Evolutionary conservation across 164 flowering plant species (phyloP), one percentile per base, ranked within the genome.

Genomic region (Litsea cubeba): DNA sequence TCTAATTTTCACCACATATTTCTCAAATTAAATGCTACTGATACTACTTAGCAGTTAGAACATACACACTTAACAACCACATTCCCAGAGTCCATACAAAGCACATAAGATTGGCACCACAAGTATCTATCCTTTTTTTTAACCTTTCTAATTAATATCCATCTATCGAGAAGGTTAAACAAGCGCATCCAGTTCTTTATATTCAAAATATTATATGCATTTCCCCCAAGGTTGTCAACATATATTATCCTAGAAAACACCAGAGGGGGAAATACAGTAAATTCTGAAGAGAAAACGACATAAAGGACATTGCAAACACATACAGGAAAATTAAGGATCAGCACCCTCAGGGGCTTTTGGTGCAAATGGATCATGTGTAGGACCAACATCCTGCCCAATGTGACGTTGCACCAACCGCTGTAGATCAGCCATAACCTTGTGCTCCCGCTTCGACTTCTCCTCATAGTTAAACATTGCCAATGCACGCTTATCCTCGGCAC

Each of bases 391-490:
- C 83, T 95, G 85, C 35, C 98, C 98, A 77, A 94, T 94, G 64
- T 91, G 97, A 17, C 97, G 93, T 63, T 96, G 94, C 75, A 96
- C 99, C 69, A 96, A 80, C 69, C 97, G 85, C 87, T 91, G 97
- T 80, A 94, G 75, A 81, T 94, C 99, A 82, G 94, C 89, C 99
- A 96, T 94, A 76, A 96, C 99, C 83, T 94, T 96, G 79, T 87
- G 88, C 83, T 96, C 97, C 32, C 97, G 86, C 73, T 91, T 94
- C 2, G 97, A 80, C 81, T 90, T 94, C 87, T 96, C 98, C 73
- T 96, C 99, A 74, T 94, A 92, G 76, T 96, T 94, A 76, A 88
- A 94, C 97, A 90, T 91, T 1, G 95, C 98, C 83, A 92, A 68
- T 0, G 97, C 98, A 62, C 98, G 82, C 85, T 94, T 96, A 68